Conservation (phyloP, 2,329 filamentous ascomycete genomes). For the Diplodia sapinea region DNA sequence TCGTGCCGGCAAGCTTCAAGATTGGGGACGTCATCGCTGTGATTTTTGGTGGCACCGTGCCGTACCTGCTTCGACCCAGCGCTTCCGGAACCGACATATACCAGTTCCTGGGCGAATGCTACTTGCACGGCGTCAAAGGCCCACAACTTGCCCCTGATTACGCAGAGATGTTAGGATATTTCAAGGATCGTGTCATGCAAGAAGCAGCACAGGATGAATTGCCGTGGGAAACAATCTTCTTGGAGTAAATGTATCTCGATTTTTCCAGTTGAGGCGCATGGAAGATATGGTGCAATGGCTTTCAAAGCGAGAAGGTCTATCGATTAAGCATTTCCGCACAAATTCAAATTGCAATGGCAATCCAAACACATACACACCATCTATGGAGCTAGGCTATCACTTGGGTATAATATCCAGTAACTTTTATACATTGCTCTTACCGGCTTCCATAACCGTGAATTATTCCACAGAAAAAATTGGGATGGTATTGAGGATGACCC, state of each 20-base stretch:
- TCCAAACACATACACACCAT: no score
- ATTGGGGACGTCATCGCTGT: background rate
- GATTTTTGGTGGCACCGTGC: background rate
- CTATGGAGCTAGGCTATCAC: no score
- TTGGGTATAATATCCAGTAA: no score
- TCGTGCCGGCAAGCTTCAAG: background rate
- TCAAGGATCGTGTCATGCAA: background rate
- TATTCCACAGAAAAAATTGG: constrained; percentile 46
- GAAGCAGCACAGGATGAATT: background rate
- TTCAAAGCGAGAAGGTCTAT: no score
- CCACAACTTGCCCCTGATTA: background rate
- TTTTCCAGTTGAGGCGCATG: no score
- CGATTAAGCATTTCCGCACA: no score
- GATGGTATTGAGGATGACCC: background rate
- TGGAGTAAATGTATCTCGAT: background rate
- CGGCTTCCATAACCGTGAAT: constrained; percentile 44
- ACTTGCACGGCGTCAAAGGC: background rate
- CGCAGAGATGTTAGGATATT: background rate
- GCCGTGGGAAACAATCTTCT: background rate
- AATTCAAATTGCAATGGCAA: no score
- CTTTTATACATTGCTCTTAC: no score
- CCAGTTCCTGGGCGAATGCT: background rate
- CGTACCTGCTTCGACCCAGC: background rate
- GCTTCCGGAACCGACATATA: fast-evolving
- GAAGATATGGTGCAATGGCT: no score